Conservation (phyloP, 1,139 yeast genomes). For the Chernovozyma aurita region DNA sequence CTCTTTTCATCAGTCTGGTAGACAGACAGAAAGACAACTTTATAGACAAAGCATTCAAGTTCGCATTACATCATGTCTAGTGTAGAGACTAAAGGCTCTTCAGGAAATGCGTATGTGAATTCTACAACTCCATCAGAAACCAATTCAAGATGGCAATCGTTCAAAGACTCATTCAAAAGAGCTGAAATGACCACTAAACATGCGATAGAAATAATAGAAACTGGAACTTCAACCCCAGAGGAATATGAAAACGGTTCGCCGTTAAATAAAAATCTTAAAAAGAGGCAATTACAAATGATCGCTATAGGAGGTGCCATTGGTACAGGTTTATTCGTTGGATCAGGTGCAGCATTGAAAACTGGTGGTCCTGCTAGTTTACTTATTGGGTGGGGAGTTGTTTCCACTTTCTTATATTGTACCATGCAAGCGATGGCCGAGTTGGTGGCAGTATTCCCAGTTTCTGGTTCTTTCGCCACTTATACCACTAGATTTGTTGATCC, state of each 20-base stretch:
- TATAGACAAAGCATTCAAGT: no score
- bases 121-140: neutral
- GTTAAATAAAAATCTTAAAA: constrained; percentile 25
- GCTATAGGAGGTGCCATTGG: constrained; percentile 40
- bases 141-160: constrained; percentile 18
- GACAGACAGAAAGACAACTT: neutral
- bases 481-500: constrained; percentile 64
- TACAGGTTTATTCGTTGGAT: constrained; percentile 32
- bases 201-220: neutral
- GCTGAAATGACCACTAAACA: constrained; percentile 11
- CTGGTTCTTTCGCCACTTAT: constrained; percentile 69
- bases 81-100: neutral
- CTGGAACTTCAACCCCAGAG: neutral
- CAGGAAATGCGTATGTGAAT: neutral
- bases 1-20: no score
- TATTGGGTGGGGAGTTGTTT: constrained; percentile 41
- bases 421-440: constrained; percentile 69
- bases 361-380: constrained; percentile 37
- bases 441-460: constrained; percentile 61
- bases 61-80: neutral
- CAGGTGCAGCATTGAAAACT: constrained; percentile 31
- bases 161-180: constrained; percentile 33
- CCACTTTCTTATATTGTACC: constrained; percentile 52
- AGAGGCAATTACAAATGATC: constrained; percentile 34
- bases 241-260: constrained; percentile 7